phyloP scores from a whole-genome alignment of 192 early-diverging fungal species.

The Kickxella alabastrina region DNA sequence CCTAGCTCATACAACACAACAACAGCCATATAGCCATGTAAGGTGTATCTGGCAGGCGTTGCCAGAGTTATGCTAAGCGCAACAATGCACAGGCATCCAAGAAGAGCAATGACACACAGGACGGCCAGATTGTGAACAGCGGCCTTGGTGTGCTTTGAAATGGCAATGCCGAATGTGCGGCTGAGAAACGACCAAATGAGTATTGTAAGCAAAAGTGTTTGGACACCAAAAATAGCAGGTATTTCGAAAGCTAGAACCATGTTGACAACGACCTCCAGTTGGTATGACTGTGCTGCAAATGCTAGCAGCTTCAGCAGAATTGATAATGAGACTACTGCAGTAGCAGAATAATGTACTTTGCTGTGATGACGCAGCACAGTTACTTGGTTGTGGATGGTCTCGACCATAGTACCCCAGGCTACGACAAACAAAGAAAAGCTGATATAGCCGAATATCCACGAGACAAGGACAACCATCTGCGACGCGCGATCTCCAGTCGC shows the following conservation, averaged over 20 bases:
- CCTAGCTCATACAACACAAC: slow-evolving; percentile 22
- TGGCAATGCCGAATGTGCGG: slow-evolving; percentile 27
- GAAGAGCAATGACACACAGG: slow-evolving; percentile 15
- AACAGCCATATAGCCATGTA: slow-evolving; percentile 8
- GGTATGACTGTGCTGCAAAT: slow-evolving; percentile 33
- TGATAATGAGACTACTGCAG: slow-evolving; percentile 13
- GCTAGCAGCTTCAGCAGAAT: slow-evolving; percentile 31
- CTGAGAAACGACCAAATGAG: slow-evolving; percentile 27
- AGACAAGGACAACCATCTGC: slow-evolving; percentile 23
- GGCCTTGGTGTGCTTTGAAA: slow-evolving; percentile 26
- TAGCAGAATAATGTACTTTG: not conserved
- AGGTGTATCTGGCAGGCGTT: slow-evolving; percentile 8
- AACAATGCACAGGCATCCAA: slow-evolving; percentile 25
- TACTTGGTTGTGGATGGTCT: slow-evolving; percentile 9
- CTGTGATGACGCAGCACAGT: not conserved
- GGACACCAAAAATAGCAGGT: slow-evolving; percentile 16
- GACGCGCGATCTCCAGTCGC: slow-evolving; percentile 13
- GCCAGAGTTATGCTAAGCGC: slow-evolving; percentile 3
- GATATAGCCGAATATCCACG: slow-evolving; percentile 37
- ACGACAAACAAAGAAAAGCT: slow-evolving; percentile 34
- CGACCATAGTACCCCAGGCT: slow-evolving; percentile 29
- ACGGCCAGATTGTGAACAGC: slow-evolving; percentile 23
- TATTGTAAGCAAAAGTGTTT: slow-evolving; percentile 12
- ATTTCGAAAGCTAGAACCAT: slow-evolving; percentile 15
- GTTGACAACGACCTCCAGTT: slow-evolving; percentile 9